Evolutionary conservation across 23 red algal species (phyloP).

Genomic region (Cyanidioschyzon merolae): DNA sequence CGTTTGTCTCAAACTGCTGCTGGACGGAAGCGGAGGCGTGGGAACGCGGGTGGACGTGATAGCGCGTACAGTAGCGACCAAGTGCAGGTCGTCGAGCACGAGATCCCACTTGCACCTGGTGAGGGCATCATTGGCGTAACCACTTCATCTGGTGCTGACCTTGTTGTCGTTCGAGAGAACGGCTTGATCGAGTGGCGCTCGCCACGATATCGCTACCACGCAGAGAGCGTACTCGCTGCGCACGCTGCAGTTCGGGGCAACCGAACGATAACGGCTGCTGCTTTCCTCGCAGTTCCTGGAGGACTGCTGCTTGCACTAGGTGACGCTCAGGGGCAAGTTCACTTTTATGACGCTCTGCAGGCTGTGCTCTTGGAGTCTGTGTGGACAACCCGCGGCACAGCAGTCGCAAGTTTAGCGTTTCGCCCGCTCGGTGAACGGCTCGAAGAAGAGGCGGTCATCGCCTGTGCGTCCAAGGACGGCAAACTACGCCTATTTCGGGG

Average conservation of each 20-base stretch:
- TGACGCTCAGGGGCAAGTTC: neutral
- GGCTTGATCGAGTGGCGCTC: neutral
- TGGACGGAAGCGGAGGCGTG: no score
- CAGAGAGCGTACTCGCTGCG: neutral
- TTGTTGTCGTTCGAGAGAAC: neutral
- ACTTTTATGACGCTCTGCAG: neutral
- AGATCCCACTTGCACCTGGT: no score
- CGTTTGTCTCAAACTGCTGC: no score
- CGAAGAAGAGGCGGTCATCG: neutral
- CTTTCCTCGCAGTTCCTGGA: neutral
- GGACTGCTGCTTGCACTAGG: neutral
- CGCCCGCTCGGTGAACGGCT: neutral
- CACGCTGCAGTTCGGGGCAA: neutral
- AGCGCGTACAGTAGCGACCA: no score
- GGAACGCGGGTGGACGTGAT: no score
- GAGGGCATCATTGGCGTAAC: neutral
- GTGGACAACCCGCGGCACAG: neutral
- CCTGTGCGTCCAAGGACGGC: neutral
- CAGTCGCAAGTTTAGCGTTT: neutral
- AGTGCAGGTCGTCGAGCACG: no score
- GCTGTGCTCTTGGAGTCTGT: neutral
- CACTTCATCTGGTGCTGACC: neutral
- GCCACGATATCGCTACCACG: neutral
- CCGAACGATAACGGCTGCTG: neutral
- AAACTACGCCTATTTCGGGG: neutral